Conservation (phyloP, 352 stramenopile genomes). For the Peronospora destructor region DNA sequence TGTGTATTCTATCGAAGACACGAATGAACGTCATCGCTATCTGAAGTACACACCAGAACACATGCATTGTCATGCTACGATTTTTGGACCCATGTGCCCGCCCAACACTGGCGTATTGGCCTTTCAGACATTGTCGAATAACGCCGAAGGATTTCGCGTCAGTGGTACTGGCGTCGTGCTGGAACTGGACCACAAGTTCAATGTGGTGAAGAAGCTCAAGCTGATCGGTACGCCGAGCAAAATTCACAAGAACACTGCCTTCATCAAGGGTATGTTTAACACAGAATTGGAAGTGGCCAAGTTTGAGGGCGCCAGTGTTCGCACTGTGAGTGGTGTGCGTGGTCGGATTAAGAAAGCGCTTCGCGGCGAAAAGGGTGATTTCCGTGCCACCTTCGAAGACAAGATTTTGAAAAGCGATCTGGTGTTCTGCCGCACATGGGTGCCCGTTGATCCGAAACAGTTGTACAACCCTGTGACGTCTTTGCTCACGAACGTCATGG, state of each 20-base stretch:
- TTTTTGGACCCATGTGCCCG: constrained; percentile 93
- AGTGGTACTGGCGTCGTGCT: constrained; percentile 95
- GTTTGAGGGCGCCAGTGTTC: constrained; percentile 95
- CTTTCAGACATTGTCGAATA: constrained; percentile 93
- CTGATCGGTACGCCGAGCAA: constrained; percentile 97
- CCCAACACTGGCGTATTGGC: constrained; percentile 97
- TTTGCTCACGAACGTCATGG: constrained; percentile 47
- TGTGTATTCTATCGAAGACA: constrained; percentile 98
- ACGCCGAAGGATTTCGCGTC: constrained; percentile 93
- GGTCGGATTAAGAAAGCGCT: constrained; percentile 97
- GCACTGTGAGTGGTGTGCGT: constrained; percentile 97
- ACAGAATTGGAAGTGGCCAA: constrained; percentile 93
- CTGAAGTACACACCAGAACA: constrained; percentile 99
- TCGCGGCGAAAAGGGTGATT: constrained; percentile 90
- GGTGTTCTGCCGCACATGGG: constrained; percentile 98
- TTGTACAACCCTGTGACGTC: constrained; percentile 98
- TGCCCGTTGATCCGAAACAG: constrained; percentile 95
- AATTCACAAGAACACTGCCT: constrained; percentile 99
- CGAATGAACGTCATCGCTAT: constrained; percentile 93
- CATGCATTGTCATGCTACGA: constrained; percentile 99
- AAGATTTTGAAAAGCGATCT: constrained; percentile 99
- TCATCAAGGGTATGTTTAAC: constrained; percentile 97
- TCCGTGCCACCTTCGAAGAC: constrained; percentile 99
- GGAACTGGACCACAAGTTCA: constrained; percentile 96
- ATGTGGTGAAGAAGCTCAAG: constrained; percentile 99